Conservation (phyloP, 23 red algal genomes). For the Gracilaria domingensis region DNA sequence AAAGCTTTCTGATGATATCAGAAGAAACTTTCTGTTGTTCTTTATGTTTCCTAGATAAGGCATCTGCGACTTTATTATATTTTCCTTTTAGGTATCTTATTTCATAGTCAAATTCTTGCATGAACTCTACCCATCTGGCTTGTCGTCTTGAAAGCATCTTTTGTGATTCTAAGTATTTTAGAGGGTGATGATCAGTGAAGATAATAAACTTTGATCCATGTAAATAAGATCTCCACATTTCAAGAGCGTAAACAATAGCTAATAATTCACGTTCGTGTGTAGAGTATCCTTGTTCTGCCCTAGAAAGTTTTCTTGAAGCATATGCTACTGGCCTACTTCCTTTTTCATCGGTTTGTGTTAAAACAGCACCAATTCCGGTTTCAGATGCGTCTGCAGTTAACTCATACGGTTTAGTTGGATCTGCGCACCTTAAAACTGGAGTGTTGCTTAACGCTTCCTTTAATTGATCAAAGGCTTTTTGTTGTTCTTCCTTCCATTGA, state of each 20-base stretch:
- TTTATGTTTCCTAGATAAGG: slow-evolving; percentile 30
- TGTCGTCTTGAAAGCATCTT: slow-evolving; percentile 18
- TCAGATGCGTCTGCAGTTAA: slow-evolving; percentile 32
- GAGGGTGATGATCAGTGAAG: slow-evolving; percentile 21
- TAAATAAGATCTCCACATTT: slow-evolving; percentile 62
- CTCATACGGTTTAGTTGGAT: slow-evolving; percentile 32
- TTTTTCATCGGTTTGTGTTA: slow-evolving; percentile 50
- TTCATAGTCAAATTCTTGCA: slow-evolving; percentile 1
- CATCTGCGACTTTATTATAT: slow-evolving; percentile 33
- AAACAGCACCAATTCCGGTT: slow-evolving; percentile 29
- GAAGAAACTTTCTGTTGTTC: slow-evolving; percentile 18
- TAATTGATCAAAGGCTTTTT: not conserved
- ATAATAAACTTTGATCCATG: slow-evolving; percentile 25
- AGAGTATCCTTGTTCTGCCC: slow-evolving; percentile 42
- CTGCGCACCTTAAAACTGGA: slow-evolving; percentile 14
- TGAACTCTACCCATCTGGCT: slow-evolving; percentile 26
- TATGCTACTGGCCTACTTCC: slow-evolving; percentile 46
- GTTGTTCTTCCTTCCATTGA: not conserved
- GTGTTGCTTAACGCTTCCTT: slow-evolving; percentile 26
- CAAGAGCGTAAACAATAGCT: slow-evolving; percentile 24
- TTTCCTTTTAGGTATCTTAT: slow-evolving; percentile 63
- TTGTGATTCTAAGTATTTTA: slow-evolving; percentile 44
- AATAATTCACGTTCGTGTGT: slow-evolving; percentile 51
- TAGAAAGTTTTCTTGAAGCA: slow-evolving; percentile 42
- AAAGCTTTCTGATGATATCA: slow-evolving; percentile 24